Evolutionary conservation across 2,329 filamentous ascomycete species (phyloP).

Genomic region (Purpureocillium lavendulum): DNA sequence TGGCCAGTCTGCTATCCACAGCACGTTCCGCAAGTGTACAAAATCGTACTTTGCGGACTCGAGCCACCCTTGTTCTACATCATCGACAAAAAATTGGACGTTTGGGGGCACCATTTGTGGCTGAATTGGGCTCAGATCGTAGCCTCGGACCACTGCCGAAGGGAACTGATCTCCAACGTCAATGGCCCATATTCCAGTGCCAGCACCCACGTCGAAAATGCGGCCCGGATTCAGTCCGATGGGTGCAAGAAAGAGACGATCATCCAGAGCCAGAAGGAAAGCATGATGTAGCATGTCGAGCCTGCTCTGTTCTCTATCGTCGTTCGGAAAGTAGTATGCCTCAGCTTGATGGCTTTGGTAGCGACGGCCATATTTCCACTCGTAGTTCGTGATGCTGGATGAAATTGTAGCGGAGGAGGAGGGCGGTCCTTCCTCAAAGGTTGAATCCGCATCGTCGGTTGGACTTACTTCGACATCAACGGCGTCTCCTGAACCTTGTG

Average conservation of each 20-base stretch:
- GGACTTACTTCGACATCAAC: neutral
- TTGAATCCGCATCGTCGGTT: constrained; percentile 1
- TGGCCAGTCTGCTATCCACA: neutral
- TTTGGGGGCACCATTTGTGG: neutral
- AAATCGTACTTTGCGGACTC: neutral
- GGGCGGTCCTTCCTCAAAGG: neutral
- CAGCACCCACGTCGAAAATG: neutral
- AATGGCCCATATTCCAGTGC: constrained; percentile 1
- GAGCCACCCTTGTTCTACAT: neutral
- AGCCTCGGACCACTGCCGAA: neutral
- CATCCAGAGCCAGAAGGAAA: neutral
- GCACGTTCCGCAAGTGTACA: neutral
- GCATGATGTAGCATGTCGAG: constrained; percentile 1
- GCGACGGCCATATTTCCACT: neutral
- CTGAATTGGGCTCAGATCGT: constrained; percentile 1
- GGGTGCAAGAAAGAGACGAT: neutral
- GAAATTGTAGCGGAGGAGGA: neutral
- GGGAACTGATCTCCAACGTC: neutral
- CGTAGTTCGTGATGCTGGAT: neutral
- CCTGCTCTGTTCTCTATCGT: neutral
- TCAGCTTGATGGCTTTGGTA: neutral
- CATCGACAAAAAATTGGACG: neutral
- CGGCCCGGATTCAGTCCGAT: neutral
- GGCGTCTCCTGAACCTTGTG: neutral
- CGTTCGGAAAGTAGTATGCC: neutral